phyloP scores from a whole-genome alignment of 257 asterid species.

The Henckelia pumila region DNA sequence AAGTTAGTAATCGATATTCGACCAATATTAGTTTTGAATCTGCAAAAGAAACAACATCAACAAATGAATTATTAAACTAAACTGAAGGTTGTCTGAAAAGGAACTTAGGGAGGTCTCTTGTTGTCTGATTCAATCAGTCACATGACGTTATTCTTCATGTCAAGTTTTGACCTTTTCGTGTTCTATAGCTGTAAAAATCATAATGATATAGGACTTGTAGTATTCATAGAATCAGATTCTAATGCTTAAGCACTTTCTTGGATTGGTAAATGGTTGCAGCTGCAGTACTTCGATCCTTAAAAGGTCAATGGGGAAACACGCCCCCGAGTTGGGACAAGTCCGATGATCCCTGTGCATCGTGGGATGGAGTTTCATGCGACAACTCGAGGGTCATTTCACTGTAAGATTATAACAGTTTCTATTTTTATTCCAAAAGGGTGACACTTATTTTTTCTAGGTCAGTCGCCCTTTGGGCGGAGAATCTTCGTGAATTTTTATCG shows the following conservation, averaged over 20 bases:
- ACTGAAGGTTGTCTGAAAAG: background rate
- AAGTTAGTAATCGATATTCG: background rate
- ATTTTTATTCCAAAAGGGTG: background rate
- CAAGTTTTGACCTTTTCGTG: background rate
- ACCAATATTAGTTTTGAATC: background rate
- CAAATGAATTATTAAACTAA: background rate
- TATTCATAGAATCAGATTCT: background rate
- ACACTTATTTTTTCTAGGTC: background rate
- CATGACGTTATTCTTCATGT: background rate
- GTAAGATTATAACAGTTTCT: constrained; percentile 33
- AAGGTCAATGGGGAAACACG: constrained; percentile 67
- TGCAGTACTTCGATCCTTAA: constrained; percentile 77
- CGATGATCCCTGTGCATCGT: constrained; percentile 70
- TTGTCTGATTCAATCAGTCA: background rate
- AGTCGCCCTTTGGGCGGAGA: background rate
- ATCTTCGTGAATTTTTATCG: background rate
- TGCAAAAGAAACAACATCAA: background rate
- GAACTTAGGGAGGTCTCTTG: background rate
- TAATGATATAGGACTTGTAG: no score
- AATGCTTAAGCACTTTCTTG: background rate
- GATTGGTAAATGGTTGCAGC: constrained; percentile 41
- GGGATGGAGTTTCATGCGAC: constrained; percentile 88
- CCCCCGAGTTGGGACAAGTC: constrained; percentile 79
- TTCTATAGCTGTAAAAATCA: background rate
- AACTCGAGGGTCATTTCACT: constrained; percentile 66